Conservation (phyloP, 2,329 filamentous ascomycete species). For the Penicillium sp. region DNA sequence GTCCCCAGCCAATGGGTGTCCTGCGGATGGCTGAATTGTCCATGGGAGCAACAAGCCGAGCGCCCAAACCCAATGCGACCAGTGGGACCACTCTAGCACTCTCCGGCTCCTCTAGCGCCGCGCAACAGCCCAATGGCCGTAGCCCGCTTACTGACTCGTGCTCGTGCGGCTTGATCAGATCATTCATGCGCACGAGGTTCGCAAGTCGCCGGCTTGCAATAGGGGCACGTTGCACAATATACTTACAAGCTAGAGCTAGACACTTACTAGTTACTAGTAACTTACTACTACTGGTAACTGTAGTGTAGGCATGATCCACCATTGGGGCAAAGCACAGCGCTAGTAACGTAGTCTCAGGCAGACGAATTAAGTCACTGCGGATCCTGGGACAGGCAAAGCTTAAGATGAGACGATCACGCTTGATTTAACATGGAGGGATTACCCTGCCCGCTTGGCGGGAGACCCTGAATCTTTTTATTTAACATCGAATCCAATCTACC, state of each 20-base stretch:
- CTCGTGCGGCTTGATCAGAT: slow-evolving; percentile 2
- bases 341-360: not conserved
- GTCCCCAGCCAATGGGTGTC: no score
- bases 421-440: not conserved
- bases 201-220: no score
- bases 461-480: not conserved
- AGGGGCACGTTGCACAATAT: no score
- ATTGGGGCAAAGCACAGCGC: not conserved
- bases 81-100: not conserved
- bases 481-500: no score
- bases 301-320: not conserved
- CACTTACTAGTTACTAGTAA: no score
- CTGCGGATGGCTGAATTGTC: no score
- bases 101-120: not conserved
- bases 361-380: not conserved
- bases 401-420: not conserved
- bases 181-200: not conserved
- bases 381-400: no score
- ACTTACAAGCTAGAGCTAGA: not conserved
- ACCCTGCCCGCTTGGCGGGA: not conserved
- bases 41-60: not conserved
- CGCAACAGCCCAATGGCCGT: not conserved
- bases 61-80: not conserved
- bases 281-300: no score
- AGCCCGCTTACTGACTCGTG: not conserved